Base-by-base conservation (phyloP, 1,139 yeast genomes). In the Suhomyces yuchorum region DNA sequence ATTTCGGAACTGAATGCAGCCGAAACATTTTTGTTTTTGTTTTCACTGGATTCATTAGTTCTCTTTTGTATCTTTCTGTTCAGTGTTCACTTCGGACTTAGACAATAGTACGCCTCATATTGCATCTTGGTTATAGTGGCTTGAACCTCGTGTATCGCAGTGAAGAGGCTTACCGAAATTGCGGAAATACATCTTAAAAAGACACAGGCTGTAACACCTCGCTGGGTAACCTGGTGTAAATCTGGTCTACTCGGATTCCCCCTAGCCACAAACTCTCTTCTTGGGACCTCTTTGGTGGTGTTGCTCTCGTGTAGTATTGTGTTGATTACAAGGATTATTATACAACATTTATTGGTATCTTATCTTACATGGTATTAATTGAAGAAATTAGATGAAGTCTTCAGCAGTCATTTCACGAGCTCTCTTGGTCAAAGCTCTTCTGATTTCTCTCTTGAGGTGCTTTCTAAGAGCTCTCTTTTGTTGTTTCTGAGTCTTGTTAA, bases 391-490 rank as follows among this genome's bases (percentile, higher is more conserved):
- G 43, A 58, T 46, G 56, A 50, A 51, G 28, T 50, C 48, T 42
- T 40, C 49, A 14, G 51, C 47, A 22, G 49, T 46, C 39, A 47
- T 35, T 48, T 51, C 46, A 43, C 46, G 53, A 44, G 52, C 58
- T 47, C 53, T 60, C 54, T 49, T 48, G 42, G 44, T 50, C 51
- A 62, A 55, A 18, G 56, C 54, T 33, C 53, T 52, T 50, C 55
- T 57, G 37, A 62, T 49, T 6, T 59, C 51, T 42, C 59, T 53
- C 48, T 53, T 57, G 41, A 61, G 46, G 38, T 54, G 56, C 45
- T 50, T 56, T 45, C 47, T 57, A 50, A 61, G 49, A 7, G 53
- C 54, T 51, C 59, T 56, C 54, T 52, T 57, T 48, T 54, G 49
- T n/a, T 57, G 54, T 51, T 62, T 56, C 53, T 55, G 53, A 43